Evolutionary conservation across 2,329 filamentous ascomycete species (phyloP).

Genomic region (Paraphoma sp.): DNA sequence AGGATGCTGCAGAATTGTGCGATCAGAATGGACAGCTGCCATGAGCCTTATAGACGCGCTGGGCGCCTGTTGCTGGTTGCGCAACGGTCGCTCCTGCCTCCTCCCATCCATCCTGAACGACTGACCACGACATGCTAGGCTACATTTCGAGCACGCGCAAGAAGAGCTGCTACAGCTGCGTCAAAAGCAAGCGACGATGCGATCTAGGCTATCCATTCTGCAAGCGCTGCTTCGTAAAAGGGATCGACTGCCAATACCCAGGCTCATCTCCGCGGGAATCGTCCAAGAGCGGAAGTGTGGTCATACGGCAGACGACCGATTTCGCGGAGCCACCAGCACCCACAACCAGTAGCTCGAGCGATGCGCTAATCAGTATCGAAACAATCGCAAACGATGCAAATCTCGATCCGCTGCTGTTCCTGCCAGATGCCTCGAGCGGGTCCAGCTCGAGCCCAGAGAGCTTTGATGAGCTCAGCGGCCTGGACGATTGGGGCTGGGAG

Average conservation of each 20-base stretch:
- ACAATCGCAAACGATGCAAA: background rate
- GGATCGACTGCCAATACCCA: slow-evolving; percentile 36
- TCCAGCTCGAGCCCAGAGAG: slow-evolving; percentile 19
- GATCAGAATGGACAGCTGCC: background rate
- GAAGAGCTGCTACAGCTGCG: slow-evolving; percentile 38
- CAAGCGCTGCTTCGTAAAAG: slow-evolving; percentile 35
- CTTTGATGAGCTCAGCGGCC: background rate
- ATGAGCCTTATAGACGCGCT: background rate
- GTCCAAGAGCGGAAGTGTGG: slow-evolving; percentile 8
- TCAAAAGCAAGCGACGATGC: slow-evolving; percentile 39
- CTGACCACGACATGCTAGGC: slow-evolving; percentile 23
- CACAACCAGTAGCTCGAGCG: slow-evolving; percentile 4
- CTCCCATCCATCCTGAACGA: slow-evolving; percentile 5
- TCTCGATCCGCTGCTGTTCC: slow-evolving; percentile 12
- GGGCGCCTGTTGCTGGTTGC: background rate
- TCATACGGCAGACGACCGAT: slow-evolving; percentile 31
- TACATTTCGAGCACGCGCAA: slow-evolving; percentile 41
- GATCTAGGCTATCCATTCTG: slow-evolving; percentile 39
- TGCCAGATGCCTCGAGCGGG: slow-evolving; percentile 7
- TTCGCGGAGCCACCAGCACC: slow-evolving; percentile 11
- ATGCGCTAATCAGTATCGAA: background rate
- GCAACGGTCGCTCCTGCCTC: background rate
- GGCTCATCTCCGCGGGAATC: slow-evolving; percentile 13
- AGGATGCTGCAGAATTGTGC: background rate
- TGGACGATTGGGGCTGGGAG: slow-evolving; percentile 10